phyloP scores from a whole-genome alignment of 306 rosid species.

The Cercis canadensis region DNA sequence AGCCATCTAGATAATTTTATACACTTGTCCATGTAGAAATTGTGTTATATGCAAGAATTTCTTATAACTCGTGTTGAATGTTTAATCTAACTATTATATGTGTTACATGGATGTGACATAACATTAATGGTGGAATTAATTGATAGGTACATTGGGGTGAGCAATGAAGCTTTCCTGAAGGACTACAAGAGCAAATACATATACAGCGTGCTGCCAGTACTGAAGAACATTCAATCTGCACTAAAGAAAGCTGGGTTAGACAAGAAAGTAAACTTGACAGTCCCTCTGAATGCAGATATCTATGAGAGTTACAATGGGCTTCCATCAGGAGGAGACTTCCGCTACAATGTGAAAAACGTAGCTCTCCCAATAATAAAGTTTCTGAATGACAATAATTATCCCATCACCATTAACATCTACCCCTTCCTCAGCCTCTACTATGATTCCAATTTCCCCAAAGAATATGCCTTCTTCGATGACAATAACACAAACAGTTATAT shows the following conservation, averaged over 20 bases:
- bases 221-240: slow-evolving; percentile 65
- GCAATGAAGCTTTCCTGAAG: slow-evolving; percentile 72
- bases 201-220: slow-evolving; percentile 45
- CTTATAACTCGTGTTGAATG: too few species aligned
- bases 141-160: slow-evolving; percentile 59
- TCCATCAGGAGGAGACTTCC: slow-evolving; percentile 71
- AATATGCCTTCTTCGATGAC: slow-evolving; percentile 64
- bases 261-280: slow-evolving; percentile 62
- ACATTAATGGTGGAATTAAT: too few species aligned
- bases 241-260: slow-evolving; percentile 63
- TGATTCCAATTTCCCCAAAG: slow-evolving; percentile 66
- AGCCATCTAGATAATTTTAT: too few species aligned
- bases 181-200: slow-evolving; percentile 54
- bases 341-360: slow-evolving; percentile 45
- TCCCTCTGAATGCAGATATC: slow-evolving; percentile 75
- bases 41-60: too few species aligned
- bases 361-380: slow-evolving; percentile 56
- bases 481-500: slow-evolving; percentile 29
- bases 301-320: slow-evolving; percentile 49
- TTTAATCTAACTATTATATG: too few species aligned
- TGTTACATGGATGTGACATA: too few species aligned
- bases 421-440: slow-evolving; percentile 77
- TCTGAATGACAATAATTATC: slow-evolving; percentile 48
- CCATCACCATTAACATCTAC: slow-evolving; percentile 69
- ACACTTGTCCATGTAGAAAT: too few species aligned